Base-by-base conservation (phyloP, 768 basidiomycete genomes). In the Termitomyces sp. region DNA sequence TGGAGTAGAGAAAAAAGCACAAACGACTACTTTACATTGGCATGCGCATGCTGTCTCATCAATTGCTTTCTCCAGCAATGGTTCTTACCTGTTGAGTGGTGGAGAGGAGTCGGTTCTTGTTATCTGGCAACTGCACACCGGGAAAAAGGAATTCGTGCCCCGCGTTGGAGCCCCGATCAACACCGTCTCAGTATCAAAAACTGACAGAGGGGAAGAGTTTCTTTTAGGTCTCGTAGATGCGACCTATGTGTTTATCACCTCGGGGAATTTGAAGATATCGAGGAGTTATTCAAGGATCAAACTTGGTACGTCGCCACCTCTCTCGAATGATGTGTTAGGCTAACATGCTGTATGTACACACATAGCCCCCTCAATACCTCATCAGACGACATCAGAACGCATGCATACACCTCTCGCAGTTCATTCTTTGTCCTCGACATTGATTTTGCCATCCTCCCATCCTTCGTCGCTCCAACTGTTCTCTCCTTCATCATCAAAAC, bases 81-180 rank as follows among this genome's bases (percentile, higher is more conserved):
- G 97, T 12, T 89, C 93, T 8, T 96, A 97, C 69, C 73, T 99
- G 17, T 73, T 98, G 47, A 95, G 91, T 59, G 96, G 94, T 60
- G 97, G 97, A 44, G 93, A 97, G 70, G 97, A 98, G 69, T 83
- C 90, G 32, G 96, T 98, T 10, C 72, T 99, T n/a, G 95, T 98
- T 38, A 88, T 96, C 57, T 99, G 97, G 97, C 93, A 97, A 67
- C 69, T 99, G 41, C 87, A 92, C 61, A 85, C 88, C 0, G 90
- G 91, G 5, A 90, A 86, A 70, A 88, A 86, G 68, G 95, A 97
- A 69, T 98, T 92, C 67, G 83, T 98, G 2, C 95, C 97, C 32
- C 85, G 97, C 50, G 78, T 98, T 11, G 95, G 96, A 17, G 87
- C 93, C 3, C 86, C 94, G 5, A 90, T 98, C 53, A 81, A 79